Percentiles rank a stretch among this genome's conserved stretches.
phyloP scores from a whole-genome alignment of 129 eudicot species.

The Solidago caesia region DNA sequence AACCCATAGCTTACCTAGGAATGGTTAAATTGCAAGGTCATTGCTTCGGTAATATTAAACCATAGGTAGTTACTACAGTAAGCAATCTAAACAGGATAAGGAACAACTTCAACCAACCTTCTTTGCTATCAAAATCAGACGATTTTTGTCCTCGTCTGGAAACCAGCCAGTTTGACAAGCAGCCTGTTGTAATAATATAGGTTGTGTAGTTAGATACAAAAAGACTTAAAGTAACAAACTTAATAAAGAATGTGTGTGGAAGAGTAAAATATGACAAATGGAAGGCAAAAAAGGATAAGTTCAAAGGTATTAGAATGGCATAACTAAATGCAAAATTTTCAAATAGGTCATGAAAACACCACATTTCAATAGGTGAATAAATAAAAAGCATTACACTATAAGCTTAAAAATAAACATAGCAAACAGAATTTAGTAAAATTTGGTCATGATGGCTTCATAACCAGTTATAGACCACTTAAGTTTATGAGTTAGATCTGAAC shows the following conservation, averaged over 20 bases:
- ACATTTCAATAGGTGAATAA: not conserved
- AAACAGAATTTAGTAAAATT: too few species aligned
- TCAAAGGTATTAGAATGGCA: not conserved
- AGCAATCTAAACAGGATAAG: not conserved
- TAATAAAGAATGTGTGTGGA: slow-evolving; percentile 6
- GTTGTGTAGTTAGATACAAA: slow-evolving; percentile 1
- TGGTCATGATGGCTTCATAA: not conserved
- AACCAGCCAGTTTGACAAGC: slow-evolving; percentile 44
- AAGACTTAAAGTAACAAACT: not conserved
- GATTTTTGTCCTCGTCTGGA: slow-evolving; percentile 23
- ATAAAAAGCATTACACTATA: not conserved
- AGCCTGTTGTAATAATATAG: slow-evolving; percentile 23
- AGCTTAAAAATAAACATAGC: not conserved
- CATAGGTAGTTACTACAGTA: not conserved
- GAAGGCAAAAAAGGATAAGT: not conserved
- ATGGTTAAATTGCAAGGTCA: slow-evolving; percentile 1
- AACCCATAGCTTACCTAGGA: slow-evolving; percentile 32
- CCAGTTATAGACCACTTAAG: not conserved
- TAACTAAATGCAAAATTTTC: not conserved
- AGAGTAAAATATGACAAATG: not conserved
- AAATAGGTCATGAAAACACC: slow-evolving; percentile 4
- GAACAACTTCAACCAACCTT: slow-evolving; percentile 36
- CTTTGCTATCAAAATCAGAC: slow-evolving; percentile 30
- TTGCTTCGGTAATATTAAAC: not conserved
- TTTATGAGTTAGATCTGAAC: not conserved